A percentile compares a stretch with the other conserved stretches of the same genome.
Evolutionary conservation across 2,329 filamentous ascomycete genomes (phyloP).

Genomic region (Aureobasidium lini): DNA sequence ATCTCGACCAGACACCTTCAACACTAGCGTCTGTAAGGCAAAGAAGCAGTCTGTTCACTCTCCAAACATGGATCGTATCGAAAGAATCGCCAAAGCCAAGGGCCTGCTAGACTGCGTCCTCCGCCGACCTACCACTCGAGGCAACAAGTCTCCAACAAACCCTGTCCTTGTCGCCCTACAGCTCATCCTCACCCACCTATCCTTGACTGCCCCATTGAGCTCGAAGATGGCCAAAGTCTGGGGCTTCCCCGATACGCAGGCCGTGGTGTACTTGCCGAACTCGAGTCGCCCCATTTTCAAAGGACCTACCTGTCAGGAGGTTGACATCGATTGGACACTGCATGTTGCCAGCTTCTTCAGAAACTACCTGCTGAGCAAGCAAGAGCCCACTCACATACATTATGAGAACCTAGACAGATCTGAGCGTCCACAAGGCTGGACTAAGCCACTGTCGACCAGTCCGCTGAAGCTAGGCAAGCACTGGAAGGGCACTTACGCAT

Average conservation of each 20-base stretch:
- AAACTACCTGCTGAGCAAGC: conserved; percentile 39
- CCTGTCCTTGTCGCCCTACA: conserved; percentile 21
- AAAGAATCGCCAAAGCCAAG: conserved; percentile 24
- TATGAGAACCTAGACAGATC: background rate
- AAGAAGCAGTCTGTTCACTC: conserved; percentile 14
- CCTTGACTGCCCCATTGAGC: background rate
- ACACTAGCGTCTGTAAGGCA: conserved; percentile 19
- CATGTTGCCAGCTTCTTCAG: conserved; percentile 48
- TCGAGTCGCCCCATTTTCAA: conserved; percentile 33
- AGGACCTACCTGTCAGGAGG: conserved; percentile 27
- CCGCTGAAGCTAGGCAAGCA: conserved; percentile 31
- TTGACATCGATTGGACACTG: conserved; percentile 42
- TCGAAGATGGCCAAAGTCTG: conserved; percentile 13
- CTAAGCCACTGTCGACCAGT: conserved; percentile 28
- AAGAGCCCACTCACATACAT: conserved; percentile 19
- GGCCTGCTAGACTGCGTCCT: conserved; percentile 17
- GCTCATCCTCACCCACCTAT: conserved; percentile 23
- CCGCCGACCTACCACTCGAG: background rate
- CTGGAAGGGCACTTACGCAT: conserved; percentile 47
- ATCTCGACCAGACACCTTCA: conserved; percentile 26
- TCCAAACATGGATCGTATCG: conserved; percentile 28
- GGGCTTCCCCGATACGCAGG: conserved; percentile 40
- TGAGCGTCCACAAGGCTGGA: conserved; percentile 26
- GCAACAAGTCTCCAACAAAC: background rate
- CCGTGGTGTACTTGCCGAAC: conserved; percentile 34